phyloP scores from a whole-genome alignment of 176 grass and related monocot genomes.

The Rhynchospora pubera region DNA sequence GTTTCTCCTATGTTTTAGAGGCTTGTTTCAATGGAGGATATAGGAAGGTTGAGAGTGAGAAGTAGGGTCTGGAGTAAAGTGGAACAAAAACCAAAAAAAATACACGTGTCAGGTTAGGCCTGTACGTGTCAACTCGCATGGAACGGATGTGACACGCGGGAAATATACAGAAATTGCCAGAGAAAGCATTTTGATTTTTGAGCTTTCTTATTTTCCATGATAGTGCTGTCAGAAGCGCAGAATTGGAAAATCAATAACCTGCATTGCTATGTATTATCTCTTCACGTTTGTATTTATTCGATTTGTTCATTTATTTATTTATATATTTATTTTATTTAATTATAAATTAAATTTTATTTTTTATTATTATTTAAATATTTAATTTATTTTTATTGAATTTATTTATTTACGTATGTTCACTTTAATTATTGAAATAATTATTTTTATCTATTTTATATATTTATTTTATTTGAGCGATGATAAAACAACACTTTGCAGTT shows the following conservation, averaged over 20 bases:
- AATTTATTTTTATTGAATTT: no score
- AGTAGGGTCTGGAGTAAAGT: not conserved
- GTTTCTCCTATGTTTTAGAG: not conserved
- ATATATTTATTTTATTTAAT: no score
- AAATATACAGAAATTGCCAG: not conserved
- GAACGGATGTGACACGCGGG: slow-evolving; percentile 18
- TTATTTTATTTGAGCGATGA: no score
- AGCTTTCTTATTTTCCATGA: not conserved
- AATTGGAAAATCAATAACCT: not conserved
- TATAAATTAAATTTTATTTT: no score
- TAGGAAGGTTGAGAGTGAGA: not conserved
- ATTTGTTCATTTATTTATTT: not conserved
- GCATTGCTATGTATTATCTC: no score
- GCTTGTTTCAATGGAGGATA: slow-evolving; percentile 11
- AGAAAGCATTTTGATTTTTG: not conserved
- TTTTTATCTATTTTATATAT: no score
- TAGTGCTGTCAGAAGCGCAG: not conserved
- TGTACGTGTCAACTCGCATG: slow-evolving; percentile 52
- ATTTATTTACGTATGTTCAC: no score
- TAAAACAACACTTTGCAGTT: no score
- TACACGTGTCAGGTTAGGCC: not conserved
- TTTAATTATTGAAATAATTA: no score
- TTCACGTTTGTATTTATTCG: no score
- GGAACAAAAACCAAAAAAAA: not conserved
- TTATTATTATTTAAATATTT: no score